phyloP scores from a whole-genome alignment of 192 early-diverging fungal genomes.

The Chytriomyces confervae region DNA sequence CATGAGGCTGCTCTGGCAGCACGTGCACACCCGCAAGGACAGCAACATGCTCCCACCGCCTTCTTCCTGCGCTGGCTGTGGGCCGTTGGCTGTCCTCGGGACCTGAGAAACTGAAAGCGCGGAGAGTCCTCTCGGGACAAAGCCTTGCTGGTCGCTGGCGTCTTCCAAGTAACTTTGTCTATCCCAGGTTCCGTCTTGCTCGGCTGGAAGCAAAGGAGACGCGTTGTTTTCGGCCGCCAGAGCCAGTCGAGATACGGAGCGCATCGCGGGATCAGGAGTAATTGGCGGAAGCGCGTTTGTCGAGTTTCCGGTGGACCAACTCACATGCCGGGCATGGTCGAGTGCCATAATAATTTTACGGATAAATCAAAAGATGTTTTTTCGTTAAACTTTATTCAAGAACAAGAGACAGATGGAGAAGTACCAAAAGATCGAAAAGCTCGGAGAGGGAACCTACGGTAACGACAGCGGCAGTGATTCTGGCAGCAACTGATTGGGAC shows the following conservation, averaged over 20 bases:
- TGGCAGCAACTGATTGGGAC: too few relatives aligned
- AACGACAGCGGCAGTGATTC: too few relatives aligned
- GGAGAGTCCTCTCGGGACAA: background rate
- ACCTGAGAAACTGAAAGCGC: background rate
- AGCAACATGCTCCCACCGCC: constrained; percentile 20
- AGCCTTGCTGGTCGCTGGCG: background rate
- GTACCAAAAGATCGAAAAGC: constrained; percentile 95
- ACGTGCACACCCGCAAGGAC: constrained; percentile 53
- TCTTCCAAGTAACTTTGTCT: background rate
- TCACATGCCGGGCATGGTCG: constrained; percentile 1
- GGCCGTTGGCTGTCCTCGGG: background rate
- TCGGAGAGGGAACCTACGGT: constrained; percentile 80
- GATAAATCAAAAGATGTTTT: background rate
- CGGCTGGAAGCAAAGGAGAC: background rate
- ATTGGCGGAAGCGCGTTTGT: constrained; percentile 16
- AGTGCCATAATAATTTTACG: background rate
- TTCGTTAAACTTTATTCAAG: background rate
- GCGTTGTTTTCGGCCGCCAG: background rate
- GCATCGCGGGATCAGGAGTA: background rate
- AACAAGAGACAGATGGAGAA: constrained; percentile 57
- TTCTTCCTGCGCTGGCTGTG: background rate
- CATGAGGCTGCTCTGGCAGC: constrained; percentile 54
- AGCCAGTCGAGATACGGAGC: too few relatives aligned
- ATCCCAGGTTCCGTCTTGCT: background rate
- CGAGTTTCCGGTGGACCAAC: constrained; percentile 4